Evolutionary conservation across 768 basidiomycete genomes (phyloP).

Genomic region (Lentinula edodes): DNA sequence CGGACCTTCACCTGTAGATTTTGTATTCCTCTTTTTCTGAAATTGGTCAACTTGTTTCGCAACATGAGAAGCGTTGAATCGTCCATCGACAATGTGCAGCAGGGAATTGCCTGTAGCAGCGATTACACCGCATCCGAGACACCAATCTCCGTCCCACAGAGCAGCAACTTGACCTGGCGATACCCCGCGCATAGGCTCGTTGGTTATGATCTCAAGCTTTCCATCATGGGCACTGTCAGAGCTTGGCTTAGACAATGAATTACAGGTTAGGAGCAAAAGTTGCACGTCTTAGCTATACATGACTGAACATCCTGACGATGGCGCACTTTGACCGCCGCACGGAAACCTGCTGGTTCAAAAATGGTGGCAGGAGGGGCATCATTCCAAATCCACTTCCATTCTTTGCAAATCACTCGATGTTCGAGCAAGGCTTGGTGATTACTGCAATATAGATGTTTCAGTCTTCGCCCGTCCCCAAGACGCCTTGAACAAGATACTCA

Average conservation of each 20-base stretch:
- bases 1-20: not conserved
- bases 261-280: conserved; percentile 3
- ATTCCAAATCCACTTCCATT: conserved; percentile 78
- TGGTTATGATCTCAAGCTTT: conserved; percentile 43
- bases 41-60: not conserved
- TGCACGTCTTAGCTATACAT: conserved; percentile 50
- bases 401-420: conserved; percentile 9
- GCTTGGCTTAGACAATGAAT: conserved; percentile 6
- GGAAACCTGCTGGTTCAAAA: conserved; percentile 36
- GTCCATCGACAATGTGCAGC: not conserved
- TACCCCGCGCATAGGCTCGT: conserved; percentile 59
- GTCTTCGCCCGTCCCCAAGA: not conserved
- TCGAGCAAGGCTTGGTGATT: conserved; percentile 51
- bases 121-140: conserved; percentile 81
- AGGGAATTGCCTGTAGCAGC: conserved; percentile 11
- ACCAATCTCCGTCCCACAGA: conserved; percentile 70
- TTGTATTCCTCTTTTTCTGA: not conserved
- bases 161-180: conserved; percentile 78
- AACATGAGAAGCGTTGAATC: not conserved
- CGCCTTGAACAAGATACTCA: conserved; percentile 25
- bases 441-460: conserved; percentile 25
- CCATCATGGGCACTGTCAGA: conserved; percentile 17
- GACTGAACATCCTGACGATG: conserved; percentile 56
- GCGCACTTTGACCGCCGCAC: conserved; percentile 55
- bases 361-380: conserved; percentile 47